phyloP scores from a whole-genome alignment of 441 rosid genomes.

The Melastoma candidum region DNA sequence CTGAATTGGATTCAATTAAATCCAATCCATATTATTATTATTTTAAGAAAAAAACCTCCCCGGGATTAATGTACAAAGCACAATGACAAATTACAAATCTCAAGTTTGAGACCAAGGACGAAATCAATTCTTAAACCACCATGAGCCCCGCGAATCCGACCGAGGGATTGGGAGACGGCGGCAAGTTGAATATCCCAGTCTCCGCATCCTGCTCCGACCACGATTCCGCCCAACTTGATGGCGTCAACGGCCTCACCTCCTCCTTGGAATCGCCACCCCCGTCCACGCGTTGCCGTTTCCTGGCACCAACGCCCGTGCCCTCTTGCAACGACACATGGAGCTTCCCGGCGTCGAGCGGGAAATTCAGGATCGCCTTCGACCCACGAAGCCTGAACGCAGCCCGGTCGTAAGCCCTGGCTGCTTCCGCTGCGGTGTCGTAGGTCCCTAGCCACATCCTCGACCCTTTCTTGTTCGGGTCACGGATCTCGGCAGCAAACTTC shows the following conservation, averaged over 20 bases:
- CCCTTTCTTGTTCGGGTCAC: slow-evolving; percentile 16
- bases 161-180: too few species aligned
- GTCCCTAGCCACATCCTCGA: slow-evolving; percentile 18
- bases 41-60: too few species aligned
- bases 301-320: not conserved
- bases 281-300: slow-evolving; percentile 12
- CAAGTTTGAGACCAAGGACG: too few species aligned
- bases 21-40: too few species aligned
- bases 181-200: slow-evolving; percentile 3
- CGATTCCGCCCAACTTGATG: slow-evolving; percentile 5
- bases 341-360: slow-evolving; percentile 19
- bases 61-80: too few species aligned
- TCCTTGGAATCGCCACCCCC: not conserved
- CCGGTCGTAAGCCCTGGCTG: slow-evolving; percentile 16
- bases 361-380: slow-evolving; percentile 19
- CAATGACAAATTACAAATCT: too few species aligned
- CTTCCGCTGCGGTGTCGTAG: slow-evolving; percentile 10
- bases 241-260: not conserved
- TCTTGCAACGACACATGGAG: not conserved
- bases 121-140: too few species aligned
- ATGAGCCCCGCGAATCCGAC: too few species aligned
- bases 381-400: slow-evolving; percentile 19
- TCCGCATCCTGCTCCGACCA: slow-evolving; percentile 11
- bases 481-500: slow-evolving; percentile 16
- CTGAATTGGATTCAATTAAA: too few species aligned